phyloP scores from a whole-genome alignment of 2,329 filamentous ascomycete genomes.

The Plectosphaerella plurivora region DNA sequence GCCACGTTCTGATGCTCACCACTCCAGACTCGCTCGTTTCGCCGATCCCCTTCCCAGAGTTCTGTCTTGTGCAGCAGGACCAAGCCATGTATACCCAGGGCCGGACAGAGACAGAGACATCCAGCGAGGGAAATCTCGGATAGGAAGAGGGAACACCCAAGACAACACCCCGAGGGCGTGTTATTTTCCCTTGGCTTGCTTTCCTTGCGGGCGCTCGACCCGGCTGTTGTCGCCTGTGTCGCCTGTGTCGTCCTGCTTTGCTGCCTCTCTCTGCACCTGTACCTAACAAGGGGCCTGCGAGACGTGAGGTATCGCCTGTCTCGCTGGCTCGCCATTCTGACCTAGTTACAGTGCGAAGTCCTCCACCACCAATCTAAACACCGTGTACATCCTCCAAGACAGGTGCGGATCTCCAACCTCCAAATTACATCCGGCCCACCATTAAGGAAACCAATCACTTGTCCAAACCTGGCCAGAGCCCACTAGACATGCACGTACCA shows the following conservation, averaged over 20 bases:
- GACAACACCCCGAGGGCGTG: too few species aligned
- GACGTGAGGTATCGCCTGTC: neutral
- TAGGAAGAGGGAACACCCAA: too few species aligned
- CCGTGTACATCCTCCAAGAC: neutral
- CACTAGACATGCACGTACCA: neutral
- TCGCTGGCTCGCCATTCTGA: neutral
- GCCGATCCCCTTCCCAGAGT: too few species aligned
- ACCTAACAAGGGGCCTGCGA: neutral
- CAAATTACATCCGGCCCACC: neutral
- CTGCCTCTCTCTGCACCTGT: neutral
- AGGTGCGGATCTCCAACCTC: neutral
- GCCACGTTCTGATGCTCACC: too few species aligned
- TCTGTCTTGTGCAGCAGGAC: too few species aligned
- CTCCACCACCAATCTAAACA: neutral
- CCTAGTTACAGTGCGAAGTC: neutral
- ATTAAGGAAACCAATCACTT: neutral
- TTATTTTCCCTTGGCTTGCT: neutral
- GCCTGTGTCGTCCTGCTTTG: neutral
- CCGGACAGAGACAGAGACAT: too few species aligned
- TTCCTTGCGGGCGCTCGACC: neutral
- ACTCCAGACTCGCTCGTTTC: too few species aligned
- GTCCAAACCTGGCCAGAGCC: neutral
- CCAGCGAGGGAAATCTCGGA: too few species aligned
- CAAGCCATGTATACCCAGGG: too few species aligned
- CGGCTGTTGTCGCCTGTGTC: neutral